phyloP scores from a whole-genome alignment of 192 early-diverging fungal genomes.

The Piromyces finnis region DNA sequence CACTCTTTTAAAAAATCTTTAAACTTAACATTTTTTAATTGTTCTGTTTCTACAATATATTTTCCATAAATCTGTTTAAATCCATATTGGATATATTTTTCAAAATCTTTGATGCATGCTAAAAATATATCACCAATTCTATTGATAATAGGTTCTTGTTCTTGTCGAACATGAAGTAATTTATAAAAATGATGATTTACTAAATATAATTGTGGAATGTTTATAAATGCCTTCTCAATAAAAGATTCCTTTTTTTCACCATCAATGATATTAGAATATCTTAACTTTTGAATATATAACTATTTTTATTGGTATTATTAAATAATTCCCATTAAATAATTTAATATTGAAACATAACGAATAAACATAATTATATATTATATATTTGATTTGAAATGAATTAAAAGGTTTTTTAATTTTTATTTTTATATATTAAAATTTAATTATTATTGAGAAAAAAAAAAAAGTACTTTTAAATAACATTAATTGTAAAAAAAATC shows the following conservation, averaged over 20 bases:
- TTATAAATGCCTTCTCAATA: constrained; percentile 61
- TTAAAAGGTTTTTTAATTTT: too few relatives aligned
- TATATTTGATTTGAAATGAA: too few relatives aligned
- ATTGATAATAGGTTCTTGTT: constrained; percentile 47
- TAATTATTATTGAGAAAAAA: too few relatives aligned
- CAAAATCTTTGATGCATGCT: constrained; percentile 43
- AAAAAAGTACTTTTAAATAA: too few relatives aligned
- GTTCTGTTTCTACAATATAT: constrained; percentile 67
- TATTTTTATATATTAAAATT: too few relatives aligned
- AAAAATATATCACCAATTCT: constrained; percentile 75
- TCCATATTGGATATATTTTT: constrained; percentile 72
- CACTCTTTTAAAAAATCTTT: constrained; percentile 17
- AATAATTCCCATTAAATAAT: neutral
- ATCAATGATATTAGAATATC: constrained; percentile 35
- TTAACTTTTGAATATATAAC: constrained; percentile 1
- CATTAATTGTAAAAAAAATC: too few relatives aligned
- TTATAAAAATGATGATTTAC: constrained; percentile 40
- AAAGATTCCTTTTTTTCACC: constrained; percentile 43
- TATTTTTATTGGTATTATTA: neutral
- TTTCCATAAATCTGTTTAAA: constrained; percentile 68
- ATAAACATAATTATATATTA: too few relatives aligned
- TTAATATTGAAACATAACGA: too few relatives aligned
- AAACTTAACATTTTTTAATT: constrained; percentile 25
- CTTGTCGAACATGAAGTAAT: constrained; percentile 44
- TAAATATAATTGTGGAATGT: constrained; percentile 41